Conservation (phyloP, 2,329 filamentous ascomycete genomes). For the Truncatella angustata region DNA sequence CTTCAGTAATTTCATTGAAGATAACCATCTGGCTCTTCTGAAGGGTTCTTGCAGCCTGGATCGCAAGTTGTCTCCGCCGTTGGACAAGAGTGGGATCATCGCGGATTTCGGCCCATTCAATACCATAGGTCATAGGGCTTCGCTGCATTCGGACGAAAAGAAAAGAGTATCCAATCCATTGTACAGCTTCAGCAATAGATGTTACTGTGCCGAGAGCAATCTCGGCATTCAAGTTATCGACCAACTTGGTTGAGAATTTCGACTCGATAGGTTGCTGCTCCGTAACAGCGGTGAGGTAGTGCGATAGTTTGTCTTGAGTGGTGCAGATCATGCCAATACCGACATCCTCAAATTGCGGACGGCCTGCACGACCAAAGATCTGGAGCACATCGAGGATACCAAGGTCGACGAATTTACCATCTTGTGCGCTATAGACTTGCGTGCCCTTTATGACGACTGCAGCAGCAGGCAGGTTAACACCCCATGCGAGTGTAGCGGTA, state of each 20-base stretch:
- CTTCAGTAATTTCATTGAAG: slow-evolving; percentile 92
- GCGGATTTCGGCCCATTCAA: slow-evolving; percentile 86
- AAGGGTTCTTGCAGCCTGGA: slow-evolving; percentile 81
- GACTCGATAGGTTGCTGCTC: slow-evolving; percentile 97
- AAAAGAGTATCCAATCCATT: slow-evolving; percentile 98
- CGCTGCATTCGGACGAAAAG: slow-evolving; percentile 95
- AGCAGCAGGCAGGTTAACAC: slow-evolving; percentile 95
- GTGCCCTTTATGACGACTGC: slow-evolving; percentile 98
- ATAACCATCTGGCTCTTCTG: slow-evolving; percentile 99
- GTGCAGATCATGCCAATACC: slow-evolving; percentile 99
- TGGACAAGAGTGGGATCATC: slow-evolving; percentile 88
- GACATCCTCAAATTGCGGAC: slow-evolving; percentile 95
- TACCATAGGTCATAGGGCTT: slow-evolving; percentile 88
- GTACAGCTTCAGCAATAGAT: slow-evolving; percentile 86
- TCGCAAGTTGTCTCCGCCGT: slow-evolving; percentile 78
- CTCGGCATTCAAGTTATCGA: slow-evolving; percentile 96
- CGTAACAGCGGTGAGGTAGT: slow-evolving; percentile 91
- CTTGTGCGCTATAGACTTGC: slow-evolving; percentile 92
- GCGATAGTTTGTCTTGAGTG: slow-evolving; percentile 85
- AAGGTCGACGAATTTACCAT: slow-evolving; percentile 93
- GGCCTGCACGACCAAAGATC: slow-evolving; percentile 96
- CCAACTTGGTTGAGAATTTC: slow-evolving; percentile 87
- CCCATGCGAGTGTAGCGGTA: slow-evolving; percentile 96
- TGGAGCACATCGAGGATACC: slow-evolving; percentile 96
- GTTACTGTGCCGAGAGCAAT: slow-evolving; percentile 93